Evolutionary conservation across 2,329 filamentous ascomycete genomes (phyloP).

Genomic region (Calonectria hawksworthii): DNA sequence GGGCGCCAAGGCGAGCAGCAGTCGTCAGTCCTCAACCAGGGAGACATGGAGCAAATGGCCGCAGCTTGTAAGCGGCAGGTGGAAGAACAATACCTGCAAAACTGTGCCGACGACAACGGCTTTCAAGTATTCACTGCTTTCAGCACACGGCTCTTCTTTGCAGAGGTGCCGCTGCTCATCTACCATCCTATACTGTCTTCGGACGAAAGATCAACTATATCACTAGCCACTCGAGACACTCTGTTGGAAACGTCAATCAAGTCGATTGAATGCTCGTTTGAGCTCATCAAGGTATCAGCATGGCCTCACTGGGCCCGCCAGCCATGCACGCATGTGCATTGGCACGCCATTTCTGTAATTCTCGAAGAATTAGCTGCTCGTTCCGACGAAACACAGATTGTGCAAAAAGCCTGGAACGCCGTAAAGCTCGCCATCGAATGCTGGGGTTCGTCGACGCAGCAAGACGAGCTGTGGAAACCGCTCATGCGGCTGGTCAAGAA

Average conservation of each 20-base stretch:
- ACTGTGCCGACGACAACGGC: slow-evolving; percentile 16
- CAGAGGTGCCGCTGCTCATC: slow-evolving; percentile 19
- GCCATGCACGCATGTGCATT: slow-evolving; percentile 20
- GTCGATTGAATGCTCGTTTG: slow-evolving; percentile 24
- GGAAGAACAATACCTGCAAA: slow-evolving; percentile 16
- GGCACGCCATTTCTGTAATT: slow-evolving; percentile 21
- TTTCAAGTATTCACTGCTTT: slow-evolving; percentile 20
- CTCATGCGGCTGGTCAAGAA: slow-evolving; percentile 6
- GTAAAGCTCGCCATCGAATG: slow-evolving; percentile 13
- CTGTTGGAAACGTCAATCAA: slow-evolving; percentile 17
- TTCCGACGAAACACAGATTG: background rate
- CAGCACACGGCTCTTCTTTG: slow-evolving; percentile 22
- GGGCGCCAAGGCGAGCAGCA: background rate
- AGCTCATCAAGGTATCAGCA: slow-evolving; percentile 11
- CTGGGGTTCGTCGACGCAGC: slow-evolving; percentile 8
- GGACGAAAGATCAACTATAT: background rate
- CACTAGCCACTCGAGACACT: background rate
- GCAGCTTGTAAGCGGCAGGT: slow-evolving; percentile 7
- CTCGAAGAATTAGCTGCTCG: slow-evolving; percentile 4
- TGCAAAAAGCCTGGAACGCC: slow-evolving; percentile 21
- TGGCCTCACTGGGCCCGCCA: slow-evolving; percentile 18
- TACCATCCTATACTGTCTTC: slow-evolving; percentile 17
- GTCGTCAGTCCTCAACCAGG: background rate
- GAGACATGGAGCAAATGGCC: slow-evolving; percentile 8
- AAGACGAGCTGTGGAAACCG: slow-evolving; percentile 17